Conservation (phyloP, 345 rosid species). For the Eucalyptus tenuipes region DNA sequence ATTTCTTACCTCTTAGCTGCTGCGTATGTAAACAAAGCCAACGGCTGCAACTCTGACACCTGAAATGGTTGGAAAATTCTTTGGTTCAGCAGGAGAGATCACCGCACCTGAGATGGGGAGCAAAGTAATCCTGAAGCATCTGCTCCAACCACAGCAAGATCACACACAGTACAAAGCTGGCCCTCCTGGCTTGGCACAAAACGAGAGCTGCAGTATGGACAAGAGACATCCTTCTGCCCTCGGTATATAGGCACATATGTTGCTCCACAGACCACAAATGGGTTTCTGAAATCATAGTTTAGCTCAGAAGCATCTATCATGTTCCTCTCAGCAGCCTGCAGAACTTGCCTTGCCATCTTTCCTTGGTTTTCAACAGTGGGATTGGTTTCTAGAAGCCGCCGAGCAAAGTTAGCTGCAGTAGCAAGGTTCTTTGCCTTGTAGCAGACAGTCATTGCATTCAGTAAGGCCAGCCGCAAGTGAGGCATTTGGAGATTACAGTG, state of each 20-base stretch:
- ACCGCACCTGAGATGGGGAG: conserved; percentile 76
- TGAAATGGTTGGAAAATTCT: not conserved
- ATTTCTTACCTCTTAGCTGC: not conserved
- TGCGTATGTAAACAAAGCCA: not conserved
- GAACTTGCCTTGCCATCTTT: conserved; percentile 69
- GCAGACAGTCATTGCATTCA: conserved; percentile 70
- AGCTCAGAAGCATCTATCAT: conserved; percentile 52
- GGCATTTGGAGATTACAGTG: conserved; percentile 86
- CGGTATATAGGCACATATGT: conserved; percentile 87
- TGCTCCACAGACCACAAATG: conserved; percentile 83
- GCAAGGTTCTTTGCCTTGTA: conserved; percentile 70
- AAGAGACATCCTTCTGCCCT: conserved; percentile 77
- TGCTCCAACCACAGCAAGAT: conserved; percentile 75
- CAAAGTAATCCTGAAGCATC: conserved; percentile 93
- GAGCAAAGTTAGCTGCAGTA: conserved; percentile 75
- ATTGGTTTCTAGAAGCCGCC: conserved; percentile 70
- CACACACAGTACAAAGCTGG: conserved; percentile 61
- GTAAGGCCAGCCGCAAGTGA: conserved; percentile 69
- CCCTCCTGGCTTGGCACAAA: conserved; percentile 77
- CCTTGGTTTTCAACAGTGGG: conserved; percentile 71
- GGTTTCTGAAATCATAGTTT: conserved; percentile 91
- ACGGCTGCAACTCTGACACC: not conserved
- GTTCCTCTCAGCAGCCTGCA: conserved; percentile 75
- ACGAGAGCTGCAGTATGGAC: conserved; percentile 79
- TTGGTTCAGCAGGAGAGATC: not conserved